Evolutionary conservation across 805 yeast genomes (phyloP), one percentile per base, ranked within the genome.

Genomic region (Cyberlindnera mrakii): DNA sequence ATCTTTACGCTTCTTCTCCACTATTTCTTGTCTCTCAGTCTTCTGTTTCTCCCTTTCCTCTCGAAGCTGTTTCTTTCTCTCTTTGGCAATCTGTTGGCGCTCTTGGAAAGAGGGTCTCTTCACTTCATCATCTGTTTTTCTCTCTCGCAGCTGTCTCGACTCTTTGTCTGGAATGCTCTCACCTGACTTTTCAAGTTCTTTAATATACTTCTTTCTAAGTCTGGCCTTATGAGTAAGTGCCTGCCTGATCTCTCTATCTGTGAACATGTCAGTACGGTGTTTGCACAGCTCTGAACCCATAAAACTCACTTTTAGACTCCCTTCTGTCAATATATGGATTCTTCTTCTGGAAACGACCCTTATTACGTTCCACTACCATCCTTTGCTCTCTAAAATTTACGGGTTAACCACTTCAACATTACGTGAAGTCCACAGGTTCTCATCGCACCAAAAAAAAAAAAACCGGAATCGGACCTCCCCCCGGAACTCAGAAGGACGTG

Each of bases 221-320:
- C 93, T 74, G 13, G 96, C 86, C 48, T 88, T 76, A 57, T 88
- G 95, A 0, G 77, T 74, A 50, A 90, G 72, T 11, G 93, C 82
- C 56, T 74, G 76, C 54, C 83, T 82, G 55, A 90, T 90, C 47
- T 88, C 96, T 42, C 76, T 73, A 15, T 67, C 70, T 57, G 55
- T 54, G 13, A 18, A 55, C 53, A 35, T 60, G 43, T 57, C 67
- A 43, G 42, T 27, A 38, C 13, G 31, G 6, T 16, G 15, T 29
- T 16, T 18, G 14, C 14, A 27, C 11, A 13, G 18, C 29, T 27
- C 6, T 8, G 18, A n/a, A 30, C 14, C 14, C 32, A 19, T 14
- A 19, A 18, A 23, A 43, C 52, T 25, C 15, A 50, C 54, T 46
- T 34, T 56, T 54, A 4, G 57, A 52, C 43, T 54, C 59, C 30